These are phyloP conservation scores for Mortierella sp. DNA, from an alignment of 371 early-diverging fungal species.

Conservation along the genomic window DNA sequence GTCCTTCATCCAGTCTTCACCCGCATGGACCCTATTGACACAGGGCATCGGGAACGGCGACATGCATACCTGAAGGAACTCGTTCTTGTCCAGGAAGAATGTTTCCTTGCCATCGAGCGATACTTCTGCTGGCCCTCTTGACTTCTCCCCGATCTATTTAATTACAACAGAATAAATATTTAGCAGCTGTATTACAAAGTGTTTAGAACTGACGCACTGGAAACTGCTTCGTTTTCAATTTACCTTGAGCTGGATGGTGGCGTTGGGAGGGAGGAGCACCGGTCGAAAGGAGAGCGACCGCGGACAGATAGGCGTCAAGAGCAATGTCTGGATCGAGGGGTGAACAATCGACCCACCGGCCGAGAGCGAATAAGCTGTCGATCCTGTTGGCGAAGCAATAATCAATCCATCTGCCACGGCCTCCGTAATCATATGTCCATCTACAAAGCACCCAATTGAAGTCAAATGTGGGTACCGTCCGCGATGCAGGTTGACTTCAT, in stretches of 20 bases:
- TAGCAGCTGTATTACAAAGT: too few species aligned
- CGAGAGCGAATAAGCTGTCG: slow-evolving; percentile 94
- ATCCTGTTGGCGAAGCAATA: slow-evolving; percentile 95
- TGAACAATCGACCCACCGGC: slow-evolving; percentile 96
- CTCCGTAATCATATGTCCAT: slow-evolving; percentile 85
- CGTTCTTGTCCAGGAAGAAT: slow-evolving; percentile 75
- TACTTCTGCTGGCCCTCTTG: slow-evolving; percentile 75
- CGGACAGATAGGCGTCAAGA: slow-evolving; percentile 97
- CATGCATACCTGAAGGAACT: slow-evolving; percentile 78
- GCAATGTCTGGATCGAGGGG: slow-evolving; percentile 89
- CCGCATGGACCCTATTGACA: slow-evolving; percentile 76
- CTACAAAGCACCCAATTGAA: slow-evolving; percentile 82
- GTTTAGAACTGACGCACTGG: too few species aligned
- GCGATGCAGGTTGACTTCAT: slow-evolving; percentile 91
- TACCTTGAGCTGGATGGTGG: slow-evolving; percentile 77
- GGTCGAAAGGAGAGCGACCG: slow-evolving; percentile 95
- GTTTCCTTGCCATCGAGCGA: slow-evolving; percentile 83
- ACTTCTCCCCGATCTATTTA: slow-evolving; percentile 68
- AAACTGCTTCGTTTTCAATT: neutral
- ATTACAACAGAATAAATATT: too few species aligned
- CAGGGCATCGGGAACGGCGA: slow-evolving; percentile 86
- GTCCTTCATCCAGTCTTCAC: slow-evolving; percentile 81
- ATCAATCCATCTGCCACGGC: slow-evolving; percentile 86
- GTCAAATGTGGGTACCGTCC: slow-evolving; percentile 90
- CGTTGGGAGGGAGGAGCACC: slow-evolving; percentile 85